Conservation (phyloP, 495 filamentous ascomycete species). For the Penicillium pancosmium region DNA sequence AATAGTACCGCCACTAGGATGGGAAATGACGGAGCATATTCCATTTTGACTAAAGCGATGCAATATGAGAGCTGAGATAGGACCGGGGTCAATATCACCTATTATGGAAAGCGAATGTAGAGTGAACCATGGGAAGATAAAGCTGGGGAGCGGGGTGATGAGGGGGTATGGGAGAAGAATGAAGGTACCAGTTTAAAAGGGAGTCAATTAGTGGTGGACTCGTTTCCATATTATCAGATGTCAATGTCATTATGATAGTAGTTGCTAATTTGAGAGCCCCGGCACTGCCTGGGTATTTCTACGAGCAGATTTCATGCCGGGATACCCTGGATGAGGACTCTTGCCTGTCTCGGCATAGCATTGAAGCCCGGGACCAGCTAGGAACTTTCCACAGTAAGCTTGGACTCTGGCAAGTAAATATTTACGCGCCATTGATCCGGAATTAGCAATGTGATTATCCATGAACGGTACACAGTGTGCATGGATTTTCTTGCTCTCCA, state of each 20-base stretch:
- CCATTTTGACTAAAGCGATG: conserved; percentile 11
- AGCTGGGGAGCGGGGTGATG: neutral
- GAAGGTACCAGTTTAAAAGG: neutral
- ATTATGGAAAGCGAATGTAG: neutral
- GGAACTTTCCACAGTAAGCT: neutral
- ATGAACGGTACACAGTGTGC: neutral
- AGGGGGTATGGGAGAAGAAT: neutral
- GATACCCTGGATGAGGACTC: conserved; percentile 1
- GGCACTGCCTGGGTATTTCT: neutral
- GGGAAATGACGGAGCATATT: conserved; percentile 3
- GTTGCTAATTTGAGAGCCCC: too few relatives aligned
- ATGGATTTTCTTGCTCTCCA: neutral
- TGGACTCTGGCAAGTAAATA: neutral
- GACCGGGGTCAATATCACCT: neutral
- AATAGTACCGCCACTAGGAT: conserved; percentile 7
- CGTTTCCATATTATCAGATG: neutral
- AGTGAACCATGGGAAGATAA: conserved; percentile 1
- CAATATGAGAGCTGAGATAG: neutral
- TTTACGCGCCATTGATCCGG: neutral
- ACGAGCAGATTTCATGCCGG: neutral
- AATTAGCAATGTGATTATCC: neutral
- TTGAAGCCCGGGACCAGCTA: neutral
- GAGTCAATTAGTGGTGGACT: neutral
- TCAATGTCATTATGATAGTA: neutral
- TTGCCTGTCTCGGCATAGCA: neutral